A percentile compares a stretch with the other conserved stretches of the same genome.
phyloP scores from a whole-genome alignment of 2,329 filamentous ascomycete species.

The Sclerotinia trifoliorum region DNA sequence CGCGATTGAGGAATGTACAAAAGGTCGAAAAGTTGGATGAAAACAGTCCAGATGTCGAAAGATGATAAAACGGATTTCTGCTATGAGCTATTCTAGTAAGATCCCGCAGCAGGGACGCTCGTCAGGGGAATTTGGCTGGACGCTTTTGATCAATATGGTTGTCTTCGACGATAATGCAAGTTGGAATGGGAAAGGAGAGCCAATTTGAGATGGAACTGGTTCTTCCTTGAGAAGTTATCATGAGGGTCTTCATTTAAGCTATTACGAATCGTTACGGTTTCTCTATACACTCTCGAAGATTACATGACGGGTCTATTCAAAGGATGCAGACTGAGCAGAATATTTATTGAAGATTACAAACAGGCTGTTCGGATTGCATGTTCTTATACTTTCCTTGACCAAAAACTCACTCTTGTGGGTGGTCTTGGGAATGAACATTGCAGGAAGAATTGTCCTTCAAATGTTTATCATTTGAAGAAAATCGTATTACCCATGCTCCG shows the following conservation, averaged over 20 bases:
- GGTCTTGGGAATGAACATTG: slow-evolving; percentile 43
- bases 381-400: slow-evolving; percentile 32
- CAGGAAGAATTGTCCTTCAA: slow-evolving; percentile 32
- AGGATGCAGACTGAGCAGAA: slow-evolving; percentile 37
- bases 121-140: slow-evolving; percentile 69
- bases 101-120: slow-evolving; percentile 71
- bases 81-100: slow-evolving; percentile 78
- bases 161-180: slow-evolving; percentile 52
- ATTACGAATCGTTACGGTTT: slow-evolving; percentile 28
- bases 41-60: slow-evolving; percentile 58
- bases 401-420: slow-evolving; percentile 1
- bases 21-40: slow-evolving; percentile 50
- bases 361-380: slow-evolving; percentile 34
- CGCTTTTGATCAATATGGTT: slow-evolving; percentile 54
- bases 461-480: slow-evolving; percentile 28
- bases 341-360: slow-evolving; percentile 38
- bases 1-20: slow-evolving; percentile 52
- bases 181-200: slow-evolving; percentile 38
- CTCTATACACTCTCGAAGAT: slow-evolving; percentile 36
- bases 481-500: slow-evolving; percentile 39
- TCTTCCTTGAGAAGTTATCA: slow-evolving; percentile 48
- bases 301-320: slow-evolving; percentile 27
- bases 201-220: slow-evolving; percentile 46
- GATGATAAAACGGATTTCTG: slow-evolving; percentile 50
- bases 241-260: slow-evolving; percentile 48